Evolutionary conservation across 2,329 filamentous ascomycete genomes (phyloP), one percentile per base, ranked within the genome.

Genomic region (Biscogniauxia marginata): DNA sequence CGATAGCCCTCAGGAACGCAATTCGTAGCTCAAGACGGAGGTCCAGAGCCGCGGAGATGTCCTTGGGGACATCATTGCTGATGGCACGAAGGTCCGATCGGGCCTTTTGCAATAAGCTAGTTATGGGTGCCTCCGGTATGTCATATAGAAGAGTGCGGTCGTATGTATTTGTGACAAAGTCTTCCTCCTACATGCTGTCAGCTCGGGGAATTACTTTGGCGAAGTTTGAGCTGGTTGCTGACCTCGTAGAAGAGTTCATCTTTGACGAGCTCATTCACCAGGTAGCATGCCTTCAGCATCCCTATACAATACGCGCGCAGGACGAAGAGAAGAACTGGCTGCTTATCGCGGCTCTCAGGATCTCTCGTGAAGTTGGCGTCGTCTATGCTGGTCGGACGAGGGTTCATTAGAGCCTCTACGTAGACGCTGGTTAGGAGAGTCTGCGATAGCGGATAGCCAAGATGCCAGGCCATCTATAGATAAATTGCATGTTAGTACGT

Each of bases 381-480:
- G 3, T 86, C 76, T 22, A 96, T 75, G 4, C 73, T 82, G 34
- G 75, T 77, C 4, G 90, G 87, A 24, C 83, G 79, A 0, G 90
- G 87, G 75, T 86, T 89, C 57, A 96, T 77, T 16, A 99, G 79
- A 49, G 85, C 86, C 66, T 97, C 93, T 55, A 98, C 84, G 71
- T 99, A 95, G 30, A 96, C 80, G 52, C 91, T 96, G 4, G 93
- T 97, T 70, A 98, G 92, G 1, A 99, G 77, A 0, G 95, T 98
- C 71, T 98, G 95, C 1, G 93, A 96, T 7, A 99, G 82, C 1
- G 95, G 92, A 68, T 96, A 93, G n/a, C 96, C 95, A 65, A 91
- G 85, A 71, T 98, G 92, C 93, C 96, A 99, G 60, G 92, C 91
- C 84, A 96, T 96, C 88, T 95, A 67, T 22, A 30, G 34, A 46